Percentiles rank a stretch among this genome's conserved stretches.
These are phyloP conservation scores for Elsinoe australis DNA, from an alignment of 2,329 filamentous ascomycete species.

Conservation along the genomic window DNA sequence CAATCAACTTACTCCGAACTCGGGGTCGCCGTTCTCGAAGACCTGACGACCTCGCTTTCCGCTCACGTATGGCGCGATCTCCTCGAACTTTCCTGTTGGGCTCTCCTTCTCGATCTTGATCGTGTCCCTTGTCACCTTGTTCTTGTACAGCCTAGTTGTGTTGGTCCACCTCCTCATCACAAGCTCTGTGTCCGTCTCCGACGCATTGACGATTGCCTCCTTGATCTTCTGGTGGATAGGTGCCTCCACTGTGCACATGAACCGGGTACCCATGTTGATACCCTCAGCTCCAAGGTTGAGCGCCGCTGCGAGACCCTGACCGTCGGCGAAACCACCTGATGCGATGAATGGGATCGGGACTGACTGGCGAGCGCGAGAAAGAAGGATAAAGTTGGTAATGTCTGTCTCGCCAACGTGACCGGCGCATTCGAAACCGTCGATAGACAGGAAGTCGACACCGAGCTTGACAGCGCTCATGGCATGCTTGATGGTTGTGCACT, in stretches of 20 bases:
- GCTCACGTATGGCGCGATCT: slow-evolving; percentile 79
- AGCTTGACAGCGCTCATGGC: slow-evolving; percentile 86
- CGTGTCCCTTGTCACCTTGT: slow-evolving; percentile 76
- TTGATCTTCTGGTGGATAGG: slow-evolving; percentile 93
- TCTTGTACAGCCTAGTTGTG: slow-evolving; percentile 79
- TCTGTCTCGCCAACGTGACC: slow-evolving; percentile 81
- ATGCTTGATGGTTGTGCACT: slow-evolving; percentile 94
- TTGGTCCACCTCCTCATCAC: slow-evolving; percentile 89
- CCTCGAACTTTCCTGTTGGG: slow-evolving; percentile 76
- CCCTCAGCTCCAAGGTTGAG: slow-evolving; percentile 84
- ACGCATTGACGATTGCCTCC: slow-evolving; percentile 76
- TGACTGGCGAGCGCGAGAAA: slow-evolving; percentile 74
- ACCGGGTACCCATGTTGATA: slow-evolving; percentile 97
- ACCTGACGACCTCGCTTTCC: slow-evolving; percentile 87
- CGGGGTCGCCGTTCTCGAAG: slow-evolving; percentile 82
- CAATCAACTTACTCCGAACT: slow-evolving; percentile 69
- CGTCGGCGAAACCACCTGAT: slow-evolving; percentile 90
- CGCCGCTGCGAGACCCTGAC: slow-evolving; percentile 84
- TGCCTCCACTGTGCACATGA: slow-evolving; percentile 92
- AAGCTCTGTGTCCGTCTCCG: slow-evolving; percentile 86
- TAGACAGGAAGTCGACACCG: slow-evolving; percentile 91
- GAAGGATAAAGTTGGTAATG: slow-evolving; percentile 83
- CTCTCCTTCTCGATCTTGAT: slow-evolving; percentile 77
- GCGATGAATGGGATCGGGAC: slow-evolving; percentile 88
- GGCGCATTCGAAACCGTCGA: slow-evolving; percentile 96